Percentiles rank a stretch among this genome's conserved stretches.
These are phyloP conservation scores for Pichiaceae sp. DNA, from an alignment of 1,139 yeast genomes.

Conservation along the genomic window DNA sequence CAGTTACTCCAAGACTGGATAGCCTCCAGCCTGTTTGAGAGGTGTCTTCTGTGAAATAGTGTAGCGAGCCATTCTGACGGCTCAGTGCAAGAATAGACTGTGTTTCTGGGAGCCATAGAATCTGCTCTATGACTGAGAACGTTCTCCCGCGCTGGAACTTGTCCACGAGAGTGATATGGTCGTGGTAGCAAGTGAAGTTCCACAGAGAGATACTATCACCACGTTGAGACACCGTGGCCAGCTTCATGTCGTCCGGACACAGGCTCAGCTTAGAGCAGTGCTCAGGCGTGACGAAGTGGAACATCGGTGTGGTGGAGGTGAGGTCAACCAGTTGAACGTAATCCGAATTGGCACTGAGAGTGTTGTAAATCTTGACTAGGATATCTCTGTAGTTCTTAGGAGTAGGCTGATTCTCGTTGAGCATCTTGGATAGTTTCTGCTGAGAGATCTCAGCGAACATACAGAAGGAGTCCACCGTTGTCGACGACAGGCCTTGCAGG, in stretches of 20 bases:
- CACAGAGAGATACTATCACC: constrained; percentile 61
- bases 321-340: constrained; percentile 20
- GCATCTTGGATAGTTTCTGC: constrained; percentile 32
- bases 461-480: constrained; percentile 47
- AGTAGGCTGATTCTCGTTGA: constrained; percentile 18
- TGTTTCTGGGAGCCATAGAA: constrained; percentile 41
- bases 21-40: constrained; percentile 23
- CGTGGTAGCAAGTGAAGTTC: constrained; percentile 50
- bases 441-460: constrained; percentile 42
- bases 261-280: constrained; percentile 55
- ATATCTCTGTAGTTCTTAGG: constrained; percentile 15
- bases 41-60: constrained; percentile 38
- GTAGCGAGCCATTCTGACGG: constrained; percentile 50
- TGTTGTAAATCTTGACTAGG: constrained; percentile 18
- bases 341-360: constrained; percentile 23
- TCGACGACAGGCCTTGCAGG: constrained; percentile 38
- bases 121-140: constrained; percentile 41
- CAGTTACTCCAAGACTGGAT: constrained; percentile 21
- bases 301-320: constrained; percentile 26
- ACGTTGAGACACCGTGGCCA: constrained; percentile 47
- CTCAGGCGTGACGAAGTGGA: constrained; percentile 51
- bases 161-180: constrained; percentile 47
- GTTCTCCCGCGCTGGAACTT: constrained; percentile 60
- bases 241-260: constrained; percentile 53
- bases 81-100: constrained; percentile 50